Evolutionary conservation across 805 yeast species (phyloP).

Genomic region (Lachancea mirantina): DNA sequence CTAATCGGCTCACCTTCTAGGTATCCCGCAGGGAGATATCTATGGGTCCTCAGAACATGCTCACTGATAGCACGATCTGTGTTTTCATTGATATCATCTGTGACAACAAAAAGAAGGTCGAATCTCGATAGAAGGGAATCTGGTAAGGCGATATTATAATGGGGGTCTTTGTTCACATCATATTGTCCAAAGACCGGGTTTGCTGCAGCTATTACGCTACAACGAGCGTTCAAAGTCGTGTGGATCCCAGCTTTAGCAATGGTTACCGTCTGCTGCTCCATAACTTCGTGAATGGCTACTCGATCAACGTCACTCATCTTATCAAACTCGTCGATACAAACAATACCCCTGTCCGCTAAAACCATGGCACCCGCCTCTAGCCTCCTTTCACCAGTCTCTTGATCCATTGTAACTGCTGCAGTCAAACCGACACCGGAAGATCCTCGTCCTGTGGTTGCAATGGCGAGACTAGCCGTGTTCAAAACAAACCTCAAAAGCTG

Average conservation of each 20-base stretch:
- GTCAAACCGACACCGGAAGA: conserved; percentile 99
- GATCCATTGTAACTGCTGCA: conserved; percentile 95
- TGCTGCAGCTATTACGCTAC: conserved; percentile 96
- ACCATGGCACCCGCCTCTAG: conserved; percentile 99
- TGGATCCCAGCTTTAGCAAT: conserved; percentile 98
- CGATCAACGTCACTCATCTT: conserved; percentile 96
- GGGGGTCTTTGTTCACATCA: conserved; percentile 93
- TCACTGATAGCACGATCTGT: conserved; percentile 85
- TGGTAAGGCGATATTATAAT: conserved; percentile 91
- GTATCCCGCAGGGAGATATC: conserved; percentile 80
- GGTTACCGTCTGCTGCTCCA: conserved; percentile 99
- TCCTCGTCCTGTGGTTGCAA: conserved; percentile 98
- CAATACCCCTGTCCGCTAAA: conserved; percentile 92
- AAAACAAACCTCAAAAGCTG: conserved; percentile 90
- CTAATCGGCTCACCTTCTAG: conserved; percentile 91
- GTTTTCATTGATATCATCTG: conserved; percentile 84
- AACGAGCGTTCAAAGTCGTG: conserved; percentile 91
- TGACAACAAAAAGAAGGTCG: conserved; percentile 88
- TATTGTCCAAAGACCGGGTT: conserved; percentile 96
- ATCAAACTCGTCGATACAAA: conserved; percentile 98
- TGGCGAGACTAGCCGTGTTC: conserved; percentile 90
- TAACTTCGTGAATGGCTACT: conserved; percentile 97
- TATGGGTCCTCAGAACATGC: conserved; percentile 90
- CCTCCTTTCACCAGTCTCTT: conserved; percentile 93
- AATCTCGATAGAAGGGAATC: conserved; percentile 95